Evolutionary conservation across 257 asterid genomes (phyloP).

Genomic region (Verbascum thapsus): DNA sequence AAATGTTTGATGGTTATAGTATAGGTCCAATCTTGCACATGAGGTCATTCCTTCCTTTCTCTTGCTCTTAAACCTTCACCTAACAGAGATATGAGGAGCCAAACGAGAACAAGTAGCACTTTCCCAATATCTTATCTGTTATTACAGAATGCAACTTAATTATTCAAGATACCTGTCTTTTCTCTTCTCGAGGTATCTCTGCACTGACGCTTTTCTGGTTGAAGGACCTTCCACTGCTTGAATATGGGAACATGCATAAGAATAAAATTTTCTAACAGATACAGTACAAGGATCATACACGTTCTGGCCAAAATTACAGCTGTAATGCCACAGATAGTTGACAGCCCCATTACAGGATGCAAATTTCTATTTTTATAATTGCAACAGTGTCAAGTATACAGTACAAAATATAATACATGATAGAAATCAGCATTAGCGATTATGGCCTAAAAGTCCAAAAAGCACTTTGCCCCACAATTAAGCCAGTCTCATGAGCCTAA

Average conservation of each 20-base stretch:
- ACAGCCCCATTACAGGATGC: no score
- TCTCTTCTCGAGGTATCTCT: constrained; percentile 88
- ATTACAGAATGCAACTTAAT: constrained; percentile 31
- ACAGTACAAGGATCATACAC: constrained; percentile 6
- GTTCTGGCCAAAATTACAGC: constrained; percentile 18
- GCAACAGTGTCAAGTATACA: no score
- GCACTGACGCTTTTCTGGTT: constrained; percentile 84
- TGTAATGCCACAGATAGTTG: neutral
- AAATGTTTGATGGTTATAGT: constrained; percentile 51
- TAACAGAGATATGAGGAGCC: constrained; percentile 69
- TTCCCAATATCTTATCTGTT: constrained; percentile 25
- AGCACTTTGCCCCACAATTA: constrained; percentile 4
- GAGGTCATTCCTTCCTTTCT: constrained; percentile 62
- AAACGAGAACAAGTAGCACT: constrained; percentile 37
- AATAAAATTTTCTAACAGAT: constrained; percentile 22
- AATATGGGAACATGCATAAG: constrained; percentile 30
- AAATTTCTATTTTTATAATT: no score
- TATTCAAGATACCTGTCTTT: constrained; percentile 81
- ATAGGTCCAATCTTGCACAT: constrained; percentile 55
- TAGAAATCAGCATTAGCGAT: neutral
- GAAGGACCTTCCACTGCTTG: constrained; percentile 67
- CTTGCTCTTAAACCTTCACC: constrained; percentile 98
- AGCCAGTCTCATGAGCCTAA: constrained; percentile 9
- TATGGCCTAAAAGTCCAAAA: neutral
- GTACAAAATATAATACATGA: no score